phyloP scores from a whole-genome alignment of 2,329 filamentous ascomycete genomes.

The Cladophialophora carrionii region DNA sequence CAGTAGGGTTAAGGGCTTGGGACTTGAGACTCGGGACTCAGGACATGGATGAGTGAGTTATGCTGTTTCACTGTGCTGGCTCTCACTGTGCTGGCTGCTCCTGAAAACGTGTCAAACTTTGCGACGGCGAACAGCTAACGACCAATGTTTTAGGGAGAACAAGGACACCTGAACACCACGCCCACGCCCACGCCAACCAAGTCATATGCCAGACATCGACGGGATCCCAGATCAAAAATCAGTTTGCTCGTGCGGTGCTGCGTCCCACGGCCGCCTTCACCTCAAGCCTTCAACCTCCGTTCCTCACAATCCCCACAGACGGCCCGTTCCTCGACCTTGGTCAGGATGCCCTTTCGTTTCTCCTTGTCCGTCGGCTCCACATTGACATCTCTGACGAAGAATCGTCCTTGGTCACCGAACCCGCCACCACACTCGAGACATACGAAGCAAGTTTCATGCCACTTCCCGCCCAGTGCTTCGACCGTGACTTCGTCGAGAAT shows the following conservation, averaged over 20 bases:
- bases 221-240: background rate
- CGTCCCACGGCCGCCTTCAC: background rate
- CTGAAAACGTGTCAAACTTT: background rate
- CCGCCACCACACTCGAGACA: conserved; percentile 69
- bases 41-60: background rate
- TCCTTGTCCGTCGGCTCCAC: conserved; percentile 51
- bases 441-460: conserved; percentile 90
- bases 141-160: background rate
- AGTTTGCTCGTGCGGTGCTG: background rate
- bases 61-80: background rate
- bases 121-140: background rate
- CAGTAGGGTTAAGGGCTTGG: no score
- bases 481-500: conserved; percentile 91
- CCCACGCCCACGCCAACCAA: background rate
- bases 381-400: conserved; percentile 63
- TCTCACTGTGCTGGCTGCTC: background rate
- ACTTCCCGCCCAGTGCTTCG: conserved; percentile 84
- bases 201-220: background rate
- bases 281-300: conserved; percentile 60
- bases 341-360: conserved; percentile 48
- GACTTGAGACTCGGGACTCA: no score
- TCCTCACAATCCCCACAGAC: conserved; percentile 67
- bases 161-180: background rate
- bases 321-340: conserved; percentile 56
- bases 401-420: conserved; percentile 63